Base-by-base conservation (phyloP, 2,329 filamentous ascomycete genomes). In the Talaromyces marneffei region DNA sequence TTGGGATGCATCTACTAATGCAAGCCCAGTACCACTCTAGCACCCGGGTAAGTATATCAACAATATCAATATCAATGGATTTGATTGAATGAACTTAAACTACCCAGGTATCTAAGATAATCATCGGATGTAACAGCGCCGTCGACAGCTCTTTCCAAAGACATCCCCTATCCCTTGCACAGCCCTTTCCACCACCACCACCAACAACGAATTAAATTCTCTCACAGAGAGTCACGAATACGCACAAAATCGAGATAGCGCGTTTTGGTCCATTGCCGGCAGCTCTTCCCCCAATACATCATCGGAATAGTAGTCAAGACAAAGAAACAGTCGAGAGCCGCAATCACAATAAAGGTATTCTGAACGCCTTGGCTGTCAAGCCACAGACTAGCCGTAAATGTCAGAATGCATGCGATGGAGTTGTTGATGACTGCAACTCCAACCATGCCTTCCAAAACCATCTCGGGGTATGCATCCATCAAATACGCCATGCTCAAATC, bases 401-500 rank as follows among this genome's bases (percentile, higher is more conserved):
- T 83, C 63, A 84, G 83, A 60, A 83, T 74, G 66, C 79, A 81
- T 8, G 79, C 82, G 16, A 84, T 72, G 2, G 77, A 79, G 68
- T 84, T 84, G 70, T 84, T 84, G 69, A 84, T 83, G 20, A 83
- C 80, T 2, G 80, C 78, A 1, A 84, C 82, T 5, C 82, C 82
- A 1, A 84, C 82, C 82, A 84, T 84, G 29, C 82, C 82, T 65
- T 84, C 82, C 2, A 84, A 71, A 5, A 84, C 78, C 77, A 83
- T 83, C 35, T 83, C 82, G 0, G 82, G 81, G 62, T 84, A 84
- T 3, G 79, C 79, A 62, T 84, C 82, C 65, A 82, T 81, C 4
- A 84, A 71, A 62, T 84, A 84, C 0, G 82, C 80, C 75, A 83
- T 78, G 59, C 78, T 77, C 61, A 85, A 68, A 69, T 85, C 83